Percentiles rank a stretch among this genome's conserved stretches.
Conservation (phyloP, 805 yeast genomes). For the Dipodascopsis uninucleata region DNA sequence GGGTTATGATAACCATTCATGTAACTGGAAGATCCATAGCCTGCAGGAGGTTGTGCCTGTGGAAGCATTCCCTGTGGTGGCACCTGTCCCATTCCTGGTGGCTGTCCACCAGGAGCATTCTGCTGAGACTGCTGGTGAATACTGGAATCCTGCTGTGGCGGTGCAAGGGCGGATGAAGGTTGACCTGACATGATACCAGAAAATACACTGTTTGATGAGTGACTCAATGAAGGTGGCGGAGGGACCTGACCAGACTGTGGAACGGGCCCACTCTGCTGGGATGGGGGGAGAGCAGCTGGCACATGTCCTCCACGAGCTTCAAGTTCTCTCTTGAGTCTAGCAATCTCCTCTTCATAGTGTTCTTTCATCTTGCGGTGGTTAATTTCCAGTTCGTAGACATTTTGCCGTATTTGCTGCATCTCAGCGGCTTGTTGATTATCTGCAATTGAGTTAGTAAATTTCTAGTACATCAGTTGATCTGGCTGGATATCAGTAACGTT, state of each 20-base stretch:
- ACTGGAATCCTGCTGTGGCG: slow-evolving; percentile 30
- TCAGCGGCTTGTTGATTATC: slow-evolving; percentile 87
- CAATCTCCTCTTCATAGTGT: slow-evolving; percentile 89
- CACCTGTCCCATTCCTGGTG: slow-evolving; percentile 28
- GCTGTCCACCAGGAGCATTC: slow-evolving; percentile 31
- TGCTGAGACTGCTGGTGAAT: slow-evolving; percentile 32
- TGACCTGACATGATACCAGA: slow-evolving; percentile 37
- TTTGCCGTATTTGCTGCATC: slow-evolving; percentile 88
- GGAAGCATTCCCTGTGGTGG: slow-evolving; percentile 26
- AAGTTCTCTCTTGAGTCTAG: slow-evolving; percentile 77
- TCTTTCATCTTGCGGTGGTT: slow-evolving; percentile 94
- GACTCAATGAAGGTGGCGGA: slow-evolving; percentile 33
- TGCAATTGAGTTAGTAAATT: slow-evolving; percentile 5
- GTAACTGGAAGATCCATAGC: slow-evolving; percentile 15
- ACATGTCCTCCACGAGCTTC: slow-evolving; percentile 71
- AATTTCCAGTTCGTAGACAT: slow-evolving; percentile 88
- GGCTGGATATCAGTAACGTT: too few species aligned
- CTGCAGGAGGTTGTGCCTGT: slow-evolving; percentile 8
- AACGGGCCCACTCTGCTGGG: slow-evolving; percentile 32
- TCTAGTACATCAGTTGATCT: too few species aligned
- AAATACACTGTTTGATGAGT: slow-evolving; percentile 33
- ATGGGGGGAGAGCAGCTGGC: slow-evolving; percentile 42
- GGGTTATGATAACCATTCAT: slow-evolving; percentile 22
- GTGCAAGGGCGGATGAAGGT: slow-evolving; percentile 29
- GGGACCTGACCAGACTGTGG: slow-evolving; percentile 14